Base-by-base conservation (phyloP, 2,329 filamentous ascomycete species). In the Aaosphaeria arxii region DNA sequence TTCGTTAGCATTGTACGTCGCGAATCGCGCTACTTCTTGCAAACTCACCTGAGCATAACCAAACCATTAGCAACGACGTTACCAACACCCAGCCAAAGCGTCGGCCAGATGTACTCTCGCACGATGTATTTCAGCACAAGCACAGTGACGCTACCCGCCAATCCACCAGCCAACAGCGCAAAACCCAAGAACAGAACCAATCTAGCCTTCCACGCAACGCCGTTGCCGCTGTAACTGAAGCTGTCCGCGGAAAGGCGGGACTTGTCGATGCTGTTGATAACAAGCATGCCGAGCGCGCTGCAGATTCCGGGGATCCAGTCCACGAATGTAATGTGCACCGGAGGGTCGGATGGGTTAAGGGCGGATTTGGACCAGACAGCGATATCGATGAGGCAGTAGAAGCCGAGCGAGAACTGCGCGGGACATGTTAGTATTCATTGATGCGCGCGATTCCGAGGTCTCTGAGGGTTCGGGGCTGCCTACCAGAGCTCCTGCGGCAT, bases 241-340 rank as follows among this genome's bases (percentile, higher is more conserved):
- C 74, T 81, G 63, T 87, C 84, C 32, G 81, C 82, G 36, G 77
- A 79, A 47, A 88, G 67, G 38, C 83, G 75, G 29, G 81, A 79
- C 71, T 87, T 87, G 62, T 88, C 84, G 61, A 88, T 87, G 52
- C 78, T 83, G 70, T 87, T 87, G 75, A 87, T 87, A 58, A 87
- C 82, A 44, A 87, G 77, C 84, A 87, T 87, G 51, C 84, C 84
- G 31, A 87, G 76, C 51, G 81, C 77, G 40, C 81, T 85, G 75
- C 85, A 87, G 71, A 88, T 87, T 51, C 80, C 79, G 4, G 84
- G 85, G 57, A 88, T 84, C 84, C 84, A 88, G 73, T 88, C 84
- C 56, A 87, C 77, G 68, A 87, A 87, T 67, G 80, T 86, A 63
- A 87, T 77, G 69, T 87, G 82, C 17, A 84, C 77, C 45, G 60